A percentile compares a stretch with the other conserved stretches of the same genome.
These are phyloP conservation scores for Ganoderma boninense DNA, from an alignment of 1,284 basidiomycete genomes.

Conservation along the genomic window DNA sequence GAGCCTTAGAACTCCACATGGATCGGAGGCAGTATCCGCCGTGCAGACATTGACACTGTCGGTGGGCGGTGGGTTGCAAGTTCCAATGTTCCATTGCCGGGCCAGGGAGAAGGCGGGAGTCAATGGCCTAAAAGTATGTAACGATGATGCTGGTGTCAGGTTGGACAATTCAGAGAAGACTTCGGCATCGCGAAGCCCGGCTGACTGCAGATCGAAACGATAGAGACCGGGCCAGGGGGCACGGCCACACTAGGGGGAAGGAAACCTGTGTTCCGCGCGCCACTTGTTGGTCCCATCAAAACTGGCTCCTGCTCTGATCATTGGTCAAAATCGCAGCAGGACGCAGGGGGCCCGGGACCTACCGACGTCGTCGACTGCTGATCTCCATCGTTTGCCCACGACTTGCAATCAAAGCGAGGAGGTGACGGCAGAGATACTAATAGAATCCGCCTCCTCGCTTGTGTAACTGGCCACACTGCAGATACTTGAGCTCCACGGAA, in stretches of 20 bases:
- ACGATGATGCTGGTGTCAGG: background rate
- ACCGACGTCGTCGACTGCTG: background rate
- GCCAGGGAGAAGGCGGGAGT: background rate
- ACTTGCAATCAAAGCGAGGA: background rate
- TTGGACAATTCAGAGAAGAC: background rate
- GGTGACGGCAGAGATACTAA: background rate
- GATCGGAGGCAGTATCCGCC: background rate
- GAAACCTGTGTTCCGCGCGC: constrained; percentile 7
- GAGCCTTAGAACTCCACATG: background rate
- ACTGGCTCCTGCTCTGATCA: background rate
- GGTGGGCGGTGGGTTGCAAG: background rate
- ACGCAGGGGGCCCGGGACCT: background rate
- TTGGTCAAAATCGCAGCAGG: background rate
- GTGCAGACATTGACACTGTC: background rate
- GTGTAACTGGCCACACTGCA: background rate
- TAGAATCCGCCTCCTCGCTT: background rate
- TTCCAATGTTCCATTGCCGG: background rate
- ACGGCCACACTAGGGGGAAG: background rate
- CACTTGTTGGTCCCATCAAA: background rate
- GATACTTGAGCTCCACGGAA: too few species aligned
- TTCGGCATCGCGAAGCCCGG: background rate
- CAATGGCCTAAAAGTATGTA: background rate
- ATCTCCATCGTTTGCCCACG: background rate
- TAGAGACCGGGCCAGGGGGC: background rate
- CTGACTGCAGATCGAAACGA: background rate